Evolutionary conservation across 371 early-diverging fungal genomes (phyloP).

Genomic region (Lichtheimia hyalospora): DNA sequence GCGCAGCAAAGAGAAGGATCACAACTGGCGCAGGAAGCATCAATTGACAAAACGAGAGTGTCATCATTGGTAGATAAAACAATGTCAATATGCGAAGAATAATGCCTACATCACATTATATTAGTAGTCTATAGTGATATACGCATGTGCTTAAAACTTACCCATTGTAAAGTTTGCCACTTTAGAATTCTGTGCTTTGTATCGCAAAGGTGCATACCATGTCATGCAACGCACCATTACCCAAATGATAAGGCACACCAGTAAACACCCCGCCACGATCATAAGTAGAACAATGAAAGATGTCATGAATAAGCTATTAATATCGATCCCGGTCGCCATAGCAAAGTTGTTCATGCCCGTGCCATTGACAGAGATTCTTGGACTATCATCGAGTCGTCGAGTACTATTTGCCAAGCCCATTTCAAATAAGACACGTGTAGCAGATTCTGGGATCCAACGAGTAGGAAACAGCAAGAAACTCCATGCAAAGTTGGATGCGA

Average conservation of each 20-base stretch:
- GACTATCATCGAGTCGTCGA: not conserved
- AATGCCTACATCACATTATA: conserved; percentile 22
- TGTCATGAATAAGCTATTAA: conserved; percentile 33
- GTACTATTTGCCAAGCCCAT: conserved; percentile 4
- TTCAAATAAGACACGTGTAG: not conserved
- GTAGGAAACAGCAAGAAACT: conserved; percentile 42
- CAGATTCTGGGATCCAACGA: conserved; percentile 17
- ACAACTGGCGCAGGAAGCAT: conserved; percentile 41
- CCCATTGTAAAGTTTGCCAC: conserved; percentile 17
- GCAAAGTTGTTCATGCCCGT: conserved; percentile 44
- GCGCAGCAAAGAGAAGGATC: conserved; percentile 26
- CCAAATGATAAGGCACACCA: conserved; percentile 15
- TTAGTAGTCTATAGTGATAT: not conserved
- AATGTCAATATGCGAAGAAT: conserved; percentile 29
- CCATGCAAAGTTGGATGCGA: conserved; percentile 59
- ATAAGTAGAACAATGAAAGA: conserved; percentile 28
- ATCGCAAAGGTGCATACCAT: conserved; percentile 9
- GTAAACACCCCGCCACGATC: conserved; percentile 21
- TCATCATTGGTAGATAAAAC: conserved; percentile 39
- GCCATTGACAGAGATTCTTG: conserved; percentile 8
- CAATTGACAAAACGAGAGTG: conserved; percentile 36
- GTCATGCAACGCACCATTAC: conserved; percentile 4
- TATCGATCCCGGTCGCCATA: conserved; percentile 32
- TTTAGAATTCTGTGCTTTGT: conserved; percentile 10
- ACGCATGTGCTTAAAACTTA: not conserved